Base-by-base conservation (phyloP, 805 yeast species). In the Tetrapisispora phaffii region DNA sequence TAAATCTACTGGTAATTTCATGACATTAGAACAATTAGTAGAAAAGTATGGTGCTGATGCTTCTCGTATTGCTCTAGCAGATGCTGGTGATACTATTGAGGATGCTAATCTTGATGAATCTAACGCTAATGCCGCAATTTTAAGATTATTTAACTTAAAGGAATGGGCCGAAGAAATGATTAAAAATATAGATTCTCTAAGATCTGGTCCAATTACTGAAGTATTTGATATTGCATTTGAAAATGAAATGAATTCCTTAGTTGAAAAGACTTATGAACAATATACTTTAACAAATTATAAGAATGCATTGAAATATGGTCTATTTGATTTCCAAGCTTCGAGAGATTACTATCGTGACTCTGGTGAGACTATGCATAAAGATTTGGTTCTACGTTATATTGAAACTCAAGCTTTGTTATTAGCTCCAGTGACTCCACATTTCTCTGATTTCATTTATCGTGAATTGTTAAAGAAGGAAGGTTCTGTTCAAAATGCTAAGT, bases 81-180 rank as follows among this genome's bases (percentile, higher is more conserved):
- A 93, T 72, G 96, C 97, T 43, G 98, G 98, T 73, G 98, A 93
- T 65, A 74, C 93, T 36, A 79, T 88, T 54, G 98, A 93, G 70
- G 98, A 93, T 67, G 98, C 98, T 44, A 93, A 93, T 73, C 85
- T 93, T 61, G 98, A 93, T 60, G 98, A 93, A 70, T 71, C 87
- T 49, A 89, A 82, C 60, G 98, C 98, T 45, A 93, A 93, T 60
- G 96, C 98, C 39, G 97, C 97, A 22, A 89, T 93, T 64, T 76
- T 93, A 65, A 85, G 98, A 71, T 75, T 93, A 63, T 84, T 77
- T 66, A 90, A 86, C 45, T 74, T 90, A 66, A 90, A 86, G 65
- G 97, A 89, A 67, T 93, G 98, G 98, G 77, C 85, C 63, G 97
- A 89, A 65, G 93, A 84, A 46, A 70, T 79, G 44, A 67, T 81